phyloP scores from a whole-genome alignment of 371 early-diverging fungal genomes.

The Umbelopsis sp. region DNA sequence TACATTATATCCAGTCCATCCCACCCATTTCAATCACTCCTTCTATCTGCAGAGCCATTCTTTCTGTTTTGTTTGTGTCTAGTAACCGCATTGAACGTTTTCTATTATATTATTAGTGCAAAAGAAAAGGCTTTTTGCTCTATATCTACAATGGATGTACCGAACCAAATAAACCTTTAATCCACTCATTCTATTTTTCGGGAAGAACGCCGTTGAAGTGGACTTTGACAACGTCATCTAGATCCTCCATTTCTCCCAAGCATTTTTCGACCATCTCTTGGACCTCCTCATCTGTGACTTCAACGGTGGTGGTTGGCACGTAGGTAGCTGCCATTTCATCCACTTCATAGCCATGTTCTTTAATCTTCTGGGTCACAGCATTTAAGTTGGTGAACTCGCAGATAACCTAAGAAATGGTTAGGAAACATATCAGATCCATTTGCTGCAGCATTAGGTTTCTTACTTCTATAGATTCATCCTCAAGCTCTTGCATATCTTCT shows the following conservation, averaged over 20 bases:
- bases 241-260: conserved; percentile 52
- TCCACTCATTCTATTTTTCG: conserved; percentile 7
- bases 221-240: conserved; percentile 62
- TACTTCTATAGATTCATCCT: conserved; percentile 46
- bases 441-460: not conserved
- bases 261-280: conserved; percentile 44
- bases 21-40: not conserved
- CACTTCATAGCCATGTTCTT: conserved; percentile 44
- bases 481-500: conserved; percentile 60
- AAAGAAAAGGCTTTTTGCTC: not conserved
- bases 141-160: not conserved
- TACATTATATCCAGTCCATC: not conserved
- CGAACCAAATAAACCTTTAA: not conserved
- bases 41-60: not conserved
- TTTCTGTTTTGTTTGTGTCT: not conserved
- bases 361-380: conserved; percentile 38
- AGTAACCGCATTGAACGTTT: not conserved
- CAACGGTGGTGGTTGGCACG: conserved; percentile 43
- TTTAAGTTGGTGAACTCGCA: conserved; percentile 56
- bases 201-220: conserved; percentile 52
- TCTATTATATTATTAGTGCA: not conserved
- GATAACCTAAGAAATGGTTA: conserved; percentile 31
- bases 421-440: too few species aligned
- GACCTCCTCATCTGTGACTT: conserved; percentile 42
- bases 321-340: conserved; percentile 49